phyloP scores from a whole-genome alignment of 83 land plant genomes.

The Isoetes engelmannii region DNA sequence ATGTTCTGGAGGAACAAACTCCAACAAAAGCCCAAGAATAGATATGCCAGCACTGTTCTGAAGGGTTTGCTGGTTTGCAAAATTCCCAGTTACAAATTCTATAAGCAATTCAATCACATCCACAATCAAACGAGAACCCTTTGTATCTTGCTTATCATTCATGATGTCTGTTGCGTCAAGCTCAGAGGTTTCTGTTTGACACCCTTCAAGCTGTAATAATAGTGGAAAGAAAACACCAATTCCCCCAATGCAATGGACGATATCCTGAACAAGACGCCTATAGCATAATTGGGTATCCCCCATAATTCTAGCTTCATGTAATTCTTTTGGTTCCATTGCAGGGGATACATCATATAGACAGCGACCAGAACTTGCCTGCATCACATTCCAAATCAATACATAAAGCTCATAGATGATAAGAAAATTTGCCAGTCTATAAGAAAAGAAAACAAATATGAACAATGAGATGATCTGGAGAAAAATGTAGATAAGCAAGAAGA shows the following conservation, averaged over 20 bases:
- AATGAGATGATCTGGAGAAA: no score
- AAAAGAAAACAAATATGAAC: no score
- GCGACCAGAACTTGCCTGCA: conserved; percentile 74
- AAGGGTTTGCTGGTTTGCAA: conserved; percentile 81
- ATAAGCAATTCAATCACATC: conserved; percentile 77
- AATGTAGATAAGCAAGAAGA: no score
- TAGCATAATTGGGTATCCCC: conserved; percentile 80
- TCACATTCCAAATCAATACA: no score
- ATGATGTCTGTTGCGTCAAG: no score
- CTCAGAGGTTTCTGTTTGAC: conserved; percentile 17
- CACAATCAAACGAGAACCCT: conserved; percentile 15
- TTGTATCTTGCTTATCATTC: no score
- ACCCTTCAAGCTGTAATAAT: conserved; percentile 56
- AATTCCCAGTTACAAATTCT: conserved; percentile 62
- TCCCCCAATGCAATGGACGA: conserved; percentile 92
- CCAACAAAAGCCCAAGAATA: conserved; percentile 75
- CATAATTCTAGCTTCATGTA: conserved; percentile 57
- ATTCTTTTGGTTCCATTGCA: conserved; percentile 37
- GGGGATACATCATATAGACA: conserved; percentile 67
- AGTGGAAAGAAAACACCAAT: conserved; percentile 90
- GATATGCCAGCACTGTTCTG: conserved; percentile 68
- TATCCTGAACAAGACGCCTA: conserved; percentile 65
- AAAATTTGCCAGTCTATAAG: no score
- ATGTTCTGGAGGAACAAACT: conserved; percentile 70
- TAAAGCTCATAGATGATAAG: no score